Percentiles rank a stretch among this genome's conserved stretches.
Conservation (phyloP, 2,329 filamentous ascomycete genomes). For the Curvularia spicifera region DNA sequence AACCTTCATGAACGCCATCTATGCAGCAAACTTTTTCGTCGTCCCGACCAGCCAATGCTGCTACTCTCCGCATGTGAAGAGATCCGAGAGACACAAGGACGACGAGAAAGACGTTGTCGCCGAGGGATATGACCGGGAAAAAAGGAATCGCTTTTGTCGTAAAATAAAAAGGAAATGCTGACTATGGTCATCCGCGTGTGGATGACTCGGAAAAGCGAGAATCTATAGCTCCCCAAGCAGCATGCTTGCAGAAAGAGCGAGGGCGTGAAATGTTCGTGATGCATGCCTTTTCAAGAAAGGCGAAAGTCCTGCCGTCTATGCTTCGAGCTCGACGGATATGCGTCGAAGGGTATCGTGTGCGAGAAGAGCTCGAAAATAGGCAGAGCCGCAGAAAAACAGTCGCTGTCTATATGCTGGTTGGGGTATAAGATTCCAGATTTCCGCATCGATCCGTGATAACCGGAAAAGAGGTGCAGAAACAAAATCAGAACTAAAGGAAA, state of each 20-base stretch:
- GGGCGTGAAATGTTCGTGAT: conserved; percentile 51
- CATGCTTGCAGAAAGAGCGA: conserved; percentile 48
- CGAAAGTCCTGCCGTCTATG: conserved; percentile 45
- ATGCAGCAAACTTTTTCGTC: conserved; percentile 47
- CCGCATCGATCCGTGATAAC: conserved; percentile 46
- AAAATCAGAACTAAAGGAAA: conserved; percentile 38
- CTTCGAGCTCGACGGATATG: conserved; percentile 47
- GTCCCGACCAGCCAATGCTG: conserved; percentile 38
- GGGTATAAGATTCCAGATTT: conserved; percentile 56
- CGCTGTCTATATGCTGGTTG: conserved; percentile 60
- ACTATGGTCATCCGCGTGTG: conserved; percentile 44
- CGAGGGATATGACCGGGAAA: conserved; percentile 43
- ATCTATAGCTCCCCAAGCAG: conserved; percentile 53
- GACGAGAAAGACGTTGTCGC: conserved; percentile 38
- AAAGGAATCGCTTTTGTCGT: conserved; percentile 50
- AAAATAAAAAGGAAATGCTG: conserved; percentile 33
- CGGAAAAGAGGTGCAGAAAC: conserved; percentile 43
- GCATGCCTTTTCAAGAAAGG: conserved; percentile 43
- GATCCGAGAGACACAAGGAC: conserved; percentile 37
- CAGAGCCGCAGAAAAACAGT: conserved; percentile 54
- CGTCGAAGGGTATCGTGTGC: conserved; percentile 49
- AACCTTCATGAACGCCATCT: conserved; percentile 50
- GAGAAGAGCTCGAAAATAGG: conserved; percentile 49
- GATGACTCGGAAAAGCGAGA: conserved; percentile 49
- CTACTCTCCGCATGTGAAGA: conserved; percentile 34